Evolutionary conservation across 371 early-diverging fungal genomes (phyloP), one percentile per base, ranked within the genome.

Genomic region (Zychaea mexicana): DNA sequence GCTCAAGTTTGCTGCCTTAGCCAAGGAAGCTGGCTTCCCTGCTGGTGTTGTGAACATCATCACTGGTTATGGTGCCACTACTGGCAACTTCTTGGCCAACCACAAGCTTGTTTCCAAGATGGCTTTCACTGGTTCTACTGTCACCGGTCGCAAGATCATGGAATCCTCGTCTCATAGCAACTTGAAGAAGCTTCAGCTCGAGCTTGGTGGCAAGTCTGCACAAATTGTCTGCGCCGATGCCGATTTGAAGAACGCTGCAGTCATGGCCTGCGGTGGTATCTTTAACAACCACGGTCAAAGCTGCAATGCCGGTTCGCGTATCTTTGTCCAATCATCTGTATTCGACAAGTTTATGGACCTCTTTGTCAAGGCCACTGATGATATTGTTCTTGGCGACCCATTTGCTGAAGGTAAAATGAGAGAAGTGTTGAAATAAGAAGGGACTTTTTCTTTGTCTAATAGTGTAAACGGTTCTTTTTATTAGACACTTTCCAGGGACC

Each of bases 191-290:
- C 82, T 92, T 24, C 86, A 91, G 22, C 86, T 96, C 26, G 97
- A 96, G 74, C 86, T 96, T 15, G 97, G 97, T 57, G 97, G 97
- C 59, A 97, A 97, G 81, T 89, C 88, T 30, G 92, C 96, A 1
- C 85, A 90, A 61, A 91, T 96, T 52, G 90, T 96, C n/a, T 92
- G 90, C 72, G 88, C 85, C 9, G 95, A 94, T 72, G 94, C 92
- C 7, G 91, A 96, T 69, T 66, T 96, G 31, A 88, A 88, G 30
- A 78, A 82, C 57, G 94, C 94, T 10, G 92, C 94, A 27, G 77
- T 78, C 46, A 83, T 84, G 65, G 86, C 89, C 13, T 74, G 83
- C 66, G 84, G 79, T 12, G 95, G 90, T 62, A 86, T 88, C 66
- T 94, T 86, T 71, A 82, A 86, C 70, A 95, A 96, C 75, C 78